Evolutionary conservation across 179 eudicot species (phyloP), one percentile per base, ranked within the genome.

Genomic region (Drosera spatulata): DNA sequence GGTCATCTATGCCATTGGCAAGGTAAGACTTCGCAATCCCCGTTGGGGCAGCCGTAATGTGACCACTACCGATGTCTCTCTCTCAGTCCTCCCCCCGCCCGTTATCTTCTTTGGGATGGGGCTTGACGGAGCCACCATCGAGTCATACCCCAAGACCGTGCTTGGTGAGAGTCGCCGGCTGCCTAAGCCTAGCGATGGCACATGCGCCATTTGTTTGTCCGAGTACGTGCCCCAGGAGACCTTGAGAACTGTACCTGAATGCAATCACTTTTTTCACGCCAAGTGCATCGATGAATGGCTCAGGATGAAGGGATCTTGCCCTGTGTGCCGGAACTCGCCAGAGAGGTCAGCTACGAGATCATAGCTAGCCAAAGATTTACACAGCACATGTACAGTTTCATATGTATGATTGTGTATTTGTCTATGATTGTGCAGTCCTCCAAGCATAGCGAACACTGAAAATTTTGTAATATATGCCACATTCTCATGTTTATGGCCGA

Each of bases 251-350:
- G 77, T 88, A 40, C 98, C 98, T 0, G 95, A 79, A 11, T 91
- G 98, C 45, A 79, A 82, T 5, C 98, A 88, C 72, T 85, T 62
- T 60, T 91, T 88, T 22, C 33, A 22, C 33, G 1, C 33, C 33
- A 22, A 22, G 33, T 22, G 33, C 33, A 22, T 22, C 33, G 64
- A 96, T 88, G 71, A 87, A 77, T 38, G 65, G 67, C 8, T 91
- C 96, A 54, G 68, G 62, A 42, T 84, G 73, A 82, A 86, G 59
- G 84, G 82, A 5, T 79, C 93, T 2, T 93, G 99, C 64, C 99
- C 99, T 10, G 58, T 93, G 22, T 93, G 99, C 52, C 66, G 99
- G 61, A 85, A 82, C 2, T 71, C 88, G 1, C 99, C 96, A 0
- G 72, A 58, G 7, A 60, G 22, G 39, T n/a, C 65, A 5, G 55